Evolutionary conservation across 345 rosid genomes (phyloP).

Genomic region (Triadica sebifera): DNA sequence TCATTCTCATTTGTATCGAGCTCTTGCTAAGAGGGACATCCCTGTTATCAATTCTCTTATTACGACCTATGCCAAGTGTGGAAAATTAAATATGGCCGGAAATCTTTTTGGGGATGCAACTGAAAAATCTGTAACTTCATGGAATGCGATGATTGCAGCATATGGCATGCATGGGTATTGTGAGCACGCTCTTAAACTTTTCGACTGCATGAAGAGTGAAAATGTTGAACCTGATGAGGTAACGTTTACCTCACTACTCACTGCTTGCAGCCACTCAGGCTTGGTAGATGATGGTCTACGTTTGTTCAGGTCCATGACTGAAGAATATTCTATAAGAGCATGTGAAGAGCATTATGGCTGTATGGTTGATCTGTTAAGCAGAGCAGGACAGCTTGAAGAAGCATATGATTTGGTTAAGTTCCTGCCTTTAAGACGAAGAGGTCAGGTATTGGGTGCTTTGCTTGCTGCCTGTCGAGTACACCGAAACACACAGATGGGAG

Average conservation of each 20-base stretch:
- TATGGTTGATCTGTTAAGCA: slow-evolving; percentile 36
- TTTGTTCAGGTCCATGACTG: slow-evolving; percentile 28
- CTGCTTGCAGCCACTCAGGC: slow-evolving; percentile 42
- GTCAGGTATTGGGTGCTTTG: slow-evolving; percentile 28
- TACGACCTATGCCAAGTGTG: slow-evolving; percentile 34
- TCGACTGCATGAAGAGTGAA: slow-evolving; percentile 24
- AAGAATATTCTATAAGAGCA: slow-evolving; percentile 22
- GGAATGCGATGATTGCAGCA: slow-evolving; percentile 40
- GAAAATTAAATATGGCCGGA: slow-evolving; percentile 31
- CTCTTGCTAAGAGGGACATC: slow-evolving; percentile 19
- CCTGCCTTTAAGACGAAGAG: slow-evolving; percentile 22
- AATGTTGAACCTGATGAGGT: slow-evolving; percentile 30
- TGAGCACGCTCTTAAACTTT: slow-evolving; percentile 28
- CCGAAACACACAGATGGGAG: slow-evolving; percentile 27
- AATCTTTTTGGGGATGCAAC: slow-evolving; percentile 26
- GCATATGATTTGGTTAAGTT: slow-evolving; percentile 25
- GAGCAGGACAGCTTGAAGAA: slow-evolving; percentile 39
- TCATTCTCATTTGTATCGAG: slow-evolving; percentile 33
- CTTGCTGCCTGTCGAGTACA: slow-evolving; percentile 36
- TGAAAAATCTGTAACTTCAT: slow-evolving; percentile 23
- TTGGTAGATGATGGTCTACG: slow-evolving; percentile 34
- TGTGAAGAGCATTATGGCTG: slow-evolving; percentile 31
- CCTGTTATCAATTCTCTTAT: slow-evolving; percentile 31
- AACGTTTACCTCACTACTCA: slow-evolving; percentile 37
- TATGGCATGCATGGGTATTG: slow-evolving; percentile 36